Evolutionary conservation across 768 basidiomycete species (phyloP).

Genomic region (Russula brevipes): DNA sequence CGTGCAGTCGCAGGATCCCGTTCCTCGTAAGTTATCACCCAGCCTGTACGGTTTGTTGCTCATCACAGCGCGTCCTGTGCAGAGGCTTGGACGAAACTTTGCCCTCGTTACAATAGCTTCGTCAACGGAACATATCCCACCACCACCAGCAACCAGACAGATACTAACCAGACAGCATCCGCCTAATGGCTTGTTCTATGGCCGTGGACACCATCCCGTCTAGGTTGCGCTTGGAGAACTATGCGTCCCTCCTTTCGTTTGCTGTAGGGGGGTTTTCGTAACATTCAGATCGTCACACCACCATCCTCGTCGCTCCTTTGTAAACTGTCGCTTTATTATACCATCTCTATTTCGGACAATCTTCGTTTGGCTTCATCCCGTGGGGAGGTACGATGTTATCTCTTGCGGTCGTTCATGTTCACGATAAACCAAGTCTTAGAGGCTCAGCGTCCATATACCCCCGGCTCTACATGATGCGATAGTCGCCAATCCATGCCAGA

Average conservation of each 20-base stretch:
- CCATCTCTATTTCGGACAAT: constrained; percentile 23
- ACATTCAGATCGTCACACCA: no score
- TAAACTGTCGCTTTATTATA: neutral
- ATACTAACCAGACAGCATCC: neutral
- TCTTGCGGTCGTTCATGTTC: neutral
- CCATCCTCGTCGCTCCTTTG: neutral
- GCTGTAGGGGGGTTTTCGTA: neutral
- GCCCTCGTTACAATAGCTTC: neutral
- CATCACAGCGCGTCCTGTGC: neutral
- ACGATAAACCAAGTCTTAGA: neutral
- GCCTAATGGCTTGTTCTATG: constrained; percentile 17
- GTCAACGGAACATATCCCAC: neutral
- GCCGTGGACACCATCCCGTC: neutral
- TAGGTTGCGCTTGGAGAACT: neutral
- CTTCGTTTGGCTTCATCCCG: constrained; percentile 15
- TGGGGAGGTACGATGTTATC: no score
- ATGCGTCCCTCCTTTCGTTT: no score
- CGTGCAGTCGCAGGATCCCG: neutral
- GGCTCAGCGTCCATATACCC: no score
- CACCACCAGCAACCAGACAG: no score
- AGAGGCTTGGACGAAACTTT: constrained; percentile 5
- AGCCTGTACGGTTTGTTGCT: neutral
- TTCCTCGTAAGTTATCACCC: neutral
- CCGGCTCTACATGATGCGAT: no score
- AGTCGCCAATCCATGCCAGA: no score